Evolutionary conservation across 148 eudicot species (phyloP).

Genomic region (Polygonum aviculare): DNA sequence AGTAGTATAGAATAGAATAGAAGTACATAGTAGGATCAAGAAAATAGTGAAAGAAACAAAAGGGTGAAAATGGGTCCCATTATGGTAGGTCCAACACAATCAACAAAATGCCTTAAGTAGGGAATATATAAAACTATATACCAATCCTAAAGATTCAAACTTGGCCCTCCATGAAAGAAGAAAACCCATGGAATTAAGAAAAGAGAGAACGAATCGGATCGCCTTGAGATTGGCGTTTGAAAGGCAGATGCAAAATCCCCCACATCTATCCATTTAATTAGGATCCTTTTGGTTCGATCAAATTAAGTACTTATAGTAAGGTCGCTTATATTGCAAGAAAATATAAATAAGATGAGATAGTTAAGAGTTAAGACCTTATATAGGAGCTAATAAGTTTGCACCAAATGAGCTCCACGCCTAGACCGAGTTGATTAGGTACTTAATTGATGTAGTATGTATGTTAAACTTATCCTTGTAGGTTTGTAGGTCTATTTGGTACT

Average conservation of each 20-base stretch:
- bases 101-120: neutral
- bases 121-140: neutral
- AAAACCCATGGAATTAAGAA: neutral
- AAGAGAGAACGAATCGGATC: neutral
- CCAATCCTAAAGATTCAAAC: neutral
- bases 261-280: neutral
- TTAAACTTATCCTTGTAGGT: too few species aligned
- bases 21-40: neutral
- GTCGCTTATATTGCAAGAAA: too few species aligned
- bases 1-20: too few species aligned
- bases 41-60: neutral
- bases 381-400: too few species aligned
- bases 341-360: too few species aligned
- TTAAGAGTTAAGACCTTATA: too few species aligned
- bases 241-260: conserved; percentile 1
- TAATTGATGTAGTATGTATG: too few species aligned
- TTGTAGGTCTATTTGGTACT: too few species aligned
- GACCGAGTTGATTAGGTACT: too few species aligned
- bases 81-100: neutral
- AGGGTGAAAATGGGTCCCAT: neutral
- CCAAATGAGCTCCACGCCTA: too few species aligned
- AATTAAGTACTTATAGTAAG: neutral
- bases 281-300: neutral
- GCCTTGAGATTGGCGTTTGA: conserved; percentile 10
- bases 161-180: conserved; percentile 1